Conservation (phyloP, 768 basidiomycete species). For the Rhodotorula sphaerocarpa region DNA sequence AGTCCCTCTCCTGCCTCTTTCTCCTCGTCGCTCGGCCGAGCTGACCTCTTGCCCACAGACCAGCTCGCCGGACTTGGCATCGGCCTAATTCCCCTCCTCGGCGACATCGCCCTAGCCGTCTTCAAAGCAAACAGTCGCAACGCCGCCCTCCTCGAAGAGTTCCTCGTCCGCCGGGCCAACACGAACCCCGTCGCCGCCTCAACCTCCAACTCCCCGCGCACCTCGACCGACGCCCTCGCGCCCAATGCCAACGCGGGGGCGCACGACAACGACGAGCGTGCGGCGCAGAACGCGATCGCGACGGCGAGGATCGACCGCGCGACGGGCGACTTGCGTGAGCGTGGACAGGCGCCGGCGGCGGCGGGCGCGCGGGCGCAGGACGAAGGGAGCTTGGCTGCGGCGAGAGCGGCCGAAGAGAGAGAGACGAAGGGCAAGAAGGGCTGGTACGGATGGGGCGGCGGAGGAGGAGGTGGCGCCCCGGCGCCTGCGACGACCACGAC, state of each 20-base stretch:
- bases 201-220: neutral
- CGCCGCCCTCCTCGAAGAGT: conserved; percentile 65
- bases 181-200: too few species aligned
- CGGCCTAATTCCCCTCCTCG: conserved; percentile 60
- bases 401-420: neutral
- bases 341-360: neutral
- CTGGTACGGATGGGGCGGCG: conserved; percentile 5
- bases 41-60: conserved; percentile 43
- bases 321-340: conserved; percentile 17
- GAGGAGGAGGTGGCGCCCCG: neutral
- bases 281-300: neutral
- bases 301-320: conserved; percentile 10
- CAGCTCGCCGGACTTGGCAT: conserved; percentile 60
- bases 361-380: neutral
- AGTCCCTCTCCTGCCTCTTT: neutral
- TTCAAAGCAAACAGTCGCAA: conserved; percentile 88
- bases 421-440: neutral
- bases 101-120: conserved; percentile 59
- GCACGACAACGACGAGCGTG: conserved; percentile 20
- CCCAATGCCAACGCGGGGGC: too few species aligned
- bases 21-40: neutral
- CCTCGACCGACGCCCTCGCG: neutral
- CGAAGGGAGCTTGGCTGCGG: neutral
- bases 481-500: neutral
- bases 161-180: conserved; percentile 45